Evolutionary conservation across 768 basidiomycete genomes (phyloP).

Genomic region (Hygrocybe coccinea): DNA sequence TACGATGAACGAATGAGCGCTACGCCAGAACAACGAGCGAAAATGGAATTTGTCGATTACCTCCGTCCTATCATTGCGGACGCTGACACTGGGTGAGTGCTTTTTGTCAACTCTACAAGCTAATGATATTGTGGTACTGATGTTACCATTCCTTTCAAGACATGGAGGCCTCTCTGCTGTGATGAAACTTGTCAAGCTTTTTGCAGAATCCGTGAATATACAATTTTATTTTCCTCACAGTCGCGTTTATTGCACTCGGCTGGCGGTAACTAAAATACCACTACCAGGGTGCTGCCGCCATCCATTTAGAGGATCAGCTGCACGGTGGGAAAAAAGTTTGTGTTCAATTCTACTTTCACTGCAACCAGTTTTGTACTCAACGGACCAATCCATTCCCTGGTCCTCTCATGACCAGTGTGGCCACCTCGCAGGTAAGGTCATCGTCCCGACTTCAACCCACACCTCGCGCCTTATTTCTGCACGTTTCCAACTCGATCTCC

Average conservation of each 20-base stretch:
- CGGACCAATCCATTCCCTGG: not conserved
- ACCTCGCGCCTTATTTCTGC: conserved; percentile 78
- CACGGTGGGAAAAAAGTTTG: conserved; percentile 87
- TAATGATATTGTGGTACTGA: not conserved
- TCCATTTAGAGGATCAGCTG: conserved; percentile 91
- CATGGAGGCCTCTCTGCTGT: conserved; percentile 91
- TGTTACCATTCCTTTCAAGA: conserved; percentile 34
- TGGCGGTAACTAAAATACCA: no score
- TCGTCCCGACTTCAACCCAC: conserved; percentile 87
- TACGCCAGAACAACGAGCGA: conserved; percentile 56
- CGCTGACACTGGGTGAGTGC: conserved; percentile 81
- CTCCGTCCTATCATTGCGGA: conserved; percentile 91
- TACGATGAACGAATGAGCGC: conserved; percentile 78
- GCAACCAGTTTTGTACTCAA: conserved; percentile 7
- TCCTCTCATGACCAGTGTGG: conserved; percentile 50
- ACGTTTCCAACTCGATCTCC: conserved; percentile 86
- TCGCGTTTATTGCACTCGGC: conserved; percentile 1
- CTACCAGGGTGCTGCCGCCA: conserved; percentile 77
- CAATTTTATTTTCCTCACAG: not conserved
- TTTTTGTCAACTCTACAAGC: conserved; percentile 2
- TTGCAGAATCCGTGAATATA: conserved; percentile 76
- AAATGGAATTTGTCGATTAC: conserved; percentile 80
- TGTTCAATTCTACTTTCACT: not conserved
- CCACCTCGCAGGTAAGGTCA: conserved; percentile 86
- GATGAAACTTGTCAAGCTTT: conserved; percentile 91